These are phyloP conservation scores for Vigna mungo DNA, from an alignment of 306 rosid species.

Conservation along the genomic window DNA sequence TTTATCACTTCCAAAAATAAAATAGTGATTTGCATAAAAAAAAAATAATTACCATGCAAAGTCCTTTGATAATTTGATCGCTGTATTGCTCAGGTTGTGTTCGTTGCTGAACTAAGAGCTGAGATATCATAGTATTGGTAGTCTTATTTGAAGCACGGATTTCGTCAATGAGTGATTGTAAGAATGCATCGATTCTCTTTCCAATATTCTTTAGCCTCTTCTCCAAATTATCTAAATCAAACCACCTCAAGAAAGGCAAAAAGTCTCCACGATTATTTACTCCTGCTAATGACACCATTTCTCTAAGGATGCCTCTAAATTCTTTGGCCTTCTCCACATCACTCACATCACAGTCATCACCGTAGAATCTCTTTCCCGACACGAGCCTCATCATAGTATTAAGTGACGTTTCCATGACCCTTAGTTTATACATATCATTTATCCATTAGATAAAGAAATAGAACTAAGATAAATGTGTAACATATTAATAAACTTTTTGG, in stretches of 20 bases:
- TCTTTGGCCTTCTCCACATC: not conserved
- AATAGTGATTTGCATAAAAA: not conserved
- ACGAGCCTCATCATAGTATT: no score
- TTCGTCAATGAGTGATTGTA: not conserved
- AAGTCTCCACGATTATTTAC: not conserved
- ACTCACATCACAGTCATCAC: not conserved
- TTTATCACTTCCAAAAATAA: no score
- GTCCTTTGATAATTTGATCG: slow-evolving; percentile 20
- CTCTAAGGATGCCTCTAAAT: not conserved
- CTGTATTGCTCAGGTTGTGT: not conserved
- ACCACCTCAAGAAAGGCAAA: not conserved
- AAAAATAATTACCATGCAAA: not conserved
- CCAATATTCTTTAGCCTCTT: not conserved
- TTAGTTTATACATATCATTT: no score
- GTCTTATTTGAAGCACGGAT: not conserved
- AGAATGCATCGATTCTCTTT: not conserved
- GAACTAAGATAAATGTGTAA: no score
- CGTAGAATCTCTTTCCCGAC: not conserved
- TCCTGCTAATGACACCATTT: not conserved
- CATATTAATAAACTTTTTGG: no score
- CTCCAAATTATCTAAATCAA: not conserved
- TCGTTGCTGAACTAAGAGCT: not conserved
- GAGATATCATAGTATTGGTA: not conserved
- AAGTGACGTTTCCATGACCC: no score
- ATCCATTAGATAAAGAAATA: no score